Evolutionary conservation across 192 early-diverging fungal species (phyloP), one percentile per base, ranked within the genome.

Genomic region (Backusella westeae): DNA sequence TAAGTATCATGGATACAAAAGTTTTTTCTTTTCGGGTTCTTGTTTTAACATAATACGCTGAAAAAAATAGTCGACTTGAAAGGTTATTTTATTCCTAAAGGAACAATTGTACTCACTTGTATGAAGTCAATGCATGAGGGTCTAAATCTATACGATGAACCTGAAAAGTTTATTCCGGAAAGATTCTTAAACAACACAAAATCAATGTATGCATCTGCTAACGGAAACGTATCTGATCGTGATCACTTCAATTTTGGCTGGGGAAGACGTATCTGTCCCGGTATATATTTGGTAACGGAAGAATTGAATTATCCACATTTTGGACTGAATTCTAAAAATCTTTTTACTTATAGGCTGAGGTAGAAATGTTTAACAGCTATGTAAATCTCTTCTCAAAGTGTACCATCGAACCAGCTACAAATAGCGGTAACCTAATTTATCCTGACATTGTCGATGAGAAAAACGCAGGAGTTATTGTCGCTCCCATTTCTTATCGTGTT

Each of bases 251-350:
- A 19, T 32, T 71, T 71, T n/a, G 70, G 70, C 4, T 71, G 70
- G 42, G 70, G 44, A 52, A 71, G 69, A 52, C 70, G 70, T 6
- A 19, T 49, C 34, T 71, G 70, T 44, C 70, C 70, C 34, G 70
- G 70, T n/a, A 72, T 72, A 52, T 72, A 72, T 32, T 49, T 72
- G 38, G 46, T 72, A 72, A 52, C n/a, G 15, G 17, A 49, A 49
- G 6, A 4, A 49, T 49, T 6, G 6, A n/a, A 6, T n/a, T 6
- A 49, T 49, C 4, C 17, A 19, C 6, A 19, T 6, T 49, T 19
- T 49, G 19, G 17, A 0, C 17, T 49, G 46, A 6, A 49, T 19
- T 49, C 6, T 19, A 17, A 49, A 6, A 49, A 6, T 4, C 5
- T 49, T 49, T 49, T 49, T 49, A 49, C 19, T 6, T 49, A 6